Percentiles rank a stretch among this genome's conserved stretches.
Evolutionary conservation across 23 red algal species (phyloP).

Genomic region (Gracilaria caudata): DNA sequence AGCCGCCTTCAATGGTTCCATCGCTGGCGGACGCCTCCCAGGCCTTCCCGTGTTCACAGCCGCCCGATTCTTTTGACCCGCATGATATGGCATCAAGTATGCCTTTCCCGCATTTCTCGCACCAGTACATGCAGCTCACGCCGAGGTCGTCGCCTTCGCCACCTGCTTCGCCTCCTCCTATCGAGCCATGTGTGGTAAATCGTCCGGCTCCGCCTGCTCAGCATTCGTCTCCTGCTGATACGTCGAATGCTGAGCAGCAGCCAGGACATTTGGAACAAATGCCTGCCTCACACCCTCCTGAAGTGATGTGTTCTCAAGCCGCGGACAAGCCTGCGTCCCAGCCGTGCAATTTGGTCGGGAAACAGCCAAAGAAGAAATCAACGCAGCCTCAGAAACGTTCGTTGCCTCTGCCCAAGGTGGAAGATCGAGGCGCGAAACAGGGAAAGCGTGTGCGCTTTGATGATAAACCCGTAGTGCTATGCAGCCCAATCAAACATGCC

Average conservation of each 20-base stretch:
- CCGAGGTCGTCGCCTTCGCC: neutral
- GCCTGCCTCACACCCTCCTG: neutral
- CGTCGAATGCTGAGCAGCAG: neutral
- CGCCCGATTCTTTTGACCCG: neutral
- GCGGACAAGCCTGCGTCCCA: neutral
- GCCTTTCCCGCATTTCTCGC: conserved; percentile 1
- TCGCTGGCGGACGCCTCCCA: neutral
- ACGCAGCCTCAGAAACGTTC: neutral
- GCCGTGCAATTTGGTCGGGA: neutral
- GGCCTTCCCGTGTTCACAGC: neutral
- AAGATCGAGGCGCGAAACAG: conserved; percentile 25
- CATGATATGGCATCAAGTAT: neutral
- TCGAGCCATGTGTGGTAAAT: neutral
- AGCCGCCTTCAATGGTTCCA: neutral
- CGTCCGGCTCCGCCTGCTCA: neutral
- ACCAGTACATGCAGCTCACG: conserved; percentile 8
- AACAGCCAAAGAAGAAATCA: conserved; percentile 4
- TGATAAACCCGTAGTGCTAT: neutral
- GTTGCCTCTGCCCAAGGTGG: neutral
- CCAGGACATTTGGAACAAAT: neutral
- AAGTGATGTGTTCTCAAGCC: neutral
- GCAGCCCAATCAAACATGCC: neutral
- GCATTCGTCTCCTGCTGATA: neutral
- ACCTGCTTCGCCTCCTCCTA: neutral
- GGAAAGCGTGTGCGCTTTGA: conserved; percentile 44